A percentile compares a stretch with the other conserved stretches of the same genome.
Evolutionary conservation across 1,284 basidiomycete species (phyloP).

Genomic region (Termitomyces sp.): DNA sequence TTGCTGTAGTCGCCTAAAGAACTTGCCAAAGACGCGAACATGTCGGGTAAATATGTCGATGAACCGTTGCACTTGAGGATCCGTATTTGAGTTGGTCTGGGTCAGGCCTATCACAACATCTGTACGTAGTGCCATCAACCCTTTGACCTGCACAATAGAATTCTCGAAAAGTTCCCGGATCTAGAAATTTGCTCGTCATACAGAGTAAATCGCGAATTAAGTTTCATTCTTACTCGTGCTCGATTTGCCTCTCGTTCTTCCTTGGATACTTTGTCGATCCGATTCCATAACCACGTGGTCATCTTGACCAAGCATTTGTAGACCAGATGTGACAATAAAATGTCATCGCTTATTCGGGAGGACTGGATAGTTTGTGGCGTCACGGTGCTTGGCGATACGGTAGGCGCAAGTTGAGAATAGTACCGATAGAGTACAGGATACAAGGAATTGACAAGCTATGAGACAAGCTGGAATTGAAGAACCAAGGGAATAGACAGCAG

Average conservation of each 20-base stretch:
- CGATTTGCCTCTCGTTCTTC: constrained; percentile 39
- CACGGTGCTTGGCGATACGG: constrained; percentile 37
- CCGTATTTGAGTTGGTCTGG: constrained; percentile 29
- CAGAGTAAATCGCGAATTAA: not conserved
- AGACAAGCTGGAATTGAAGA: not conserved
- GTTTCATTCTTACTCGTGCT: constrained; percentile 44
- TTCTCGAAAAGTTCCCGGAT: constrained; percentile 54
- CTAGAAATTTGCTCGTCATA: constrained; percentile 29
- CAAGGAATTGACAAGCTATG: constrained; percentile 52
- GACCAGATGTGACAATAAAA: constrained; percentile 58
- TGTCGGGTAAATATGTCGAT: constrained; percentile 60
- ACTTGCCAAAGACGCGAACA: constrained; percentile 67
- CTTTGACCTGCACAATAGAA: constrained; percentile 50
- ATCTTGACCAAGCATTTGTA: constrained; percentile 69
- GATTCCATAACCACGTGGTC: constrained; percentile 66
- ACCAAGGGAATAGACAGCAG: not conserved
- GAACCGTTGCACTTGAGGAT: constrained; percentile 33
- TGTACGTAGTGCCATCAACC: constrained; percentile 44
- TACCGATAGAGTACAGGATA: constrained; percentile 49
- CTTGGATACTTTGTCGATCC: constrained; percentile 37
- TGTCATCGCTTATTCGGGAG: constrained; percentile 41
- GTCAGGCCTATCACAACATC: constrained; percentile 26
- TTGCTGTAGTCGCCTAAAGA: constrained; percentile 70
- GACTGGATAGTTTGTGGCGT: constrained; percentile 32
- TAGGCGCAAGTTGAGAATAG: constrained; percentile 50